Evolutionary conservation across 2,329 filamentous ascomycete genomes (phyloP), one percentile per base, ranked within the genome.

Genomic region (Cladosporium oxysporum): DNA sequence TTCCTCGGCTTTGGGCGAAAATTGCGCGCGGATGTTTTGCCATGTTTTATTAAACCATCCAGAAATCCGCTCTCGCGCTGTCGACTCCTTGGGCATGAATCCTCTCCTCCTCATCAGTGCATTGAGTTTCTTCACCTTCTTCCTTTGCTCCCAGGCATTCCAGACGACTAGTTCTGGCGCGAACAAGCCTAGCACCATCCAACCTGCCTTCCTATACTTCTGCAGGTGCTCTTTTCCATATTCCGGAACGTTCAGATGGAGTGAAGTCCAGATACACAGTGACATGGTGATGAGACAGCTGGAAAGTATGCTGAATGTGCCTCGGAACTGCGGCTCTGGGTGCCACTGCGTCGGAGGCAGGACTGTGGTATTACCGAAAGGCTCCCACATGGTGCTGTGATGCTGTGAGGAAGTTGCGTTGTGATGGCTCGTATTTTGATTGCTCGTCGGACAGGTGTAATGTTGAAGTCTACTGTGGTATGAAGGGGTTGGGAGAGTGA

Each of bases 201-300:
- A 71, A 5, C 57, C 58, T 3, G 60, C 7, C 31, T 68, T 69
- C 12, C 50, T 57, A 16, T 47, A 66, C 1, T n/a, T 65, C 21
- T 67, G 68, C 23, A n/a, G 53, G 18, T 50, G 28, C 14, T 37
- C 33, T 26, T 67, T 67, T 18, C 58, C 33, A 35, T 64, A 33
- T n/a, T 61, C 65, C 6, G 68, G 67, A 8, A 69, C 18, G 21
- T 71, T 71, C 12, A 71, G 66, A 44, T 71, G 69, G 21, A 70
- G 58, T 3, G 69, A 66, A 4, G 63, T 68, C 64, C 67, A 71
- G 23, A 69, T 58, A 41, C 69, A 71, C 16, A 70, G 37, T 18
- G 58, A 33, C 62, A 69, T 58, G 2, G 64, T 65, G 26, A 69
- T 67, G 11, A 69, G 33, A 18, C 66, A 69, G 29, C 53, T 65